phyloP scores from a whole-genome alignment of 179 eudicot species.

The Pouteria campechiana region DNA sequence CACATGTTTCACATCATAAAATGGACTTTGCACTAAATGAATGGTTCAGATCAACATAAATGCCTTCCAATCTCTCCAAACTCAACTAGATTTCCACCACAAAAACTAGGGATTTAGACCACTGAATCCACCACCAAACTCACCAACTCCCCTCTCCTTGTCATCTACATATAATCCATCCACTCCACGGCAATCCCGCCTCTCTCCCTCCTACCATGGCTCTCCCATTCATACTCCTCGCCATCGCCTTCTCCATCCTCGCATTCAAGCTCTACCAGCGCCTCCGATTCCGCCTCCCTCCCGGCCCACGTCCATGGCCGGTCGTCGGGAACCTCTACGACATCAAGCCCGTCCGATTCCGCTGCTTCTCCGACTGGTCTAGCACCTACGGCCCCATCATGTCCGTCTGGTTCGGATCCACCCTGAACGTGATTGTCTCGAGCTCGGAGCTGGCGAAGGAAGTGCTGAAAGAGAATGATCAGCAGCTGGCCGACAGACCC shows the following conservation, averaged over 20 bases:
- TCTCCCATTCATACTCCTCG: conserved; percentile 1
- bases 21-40: too few species aligned
- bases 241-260: conserved; percentile 8
- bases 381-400: conserved; percentile 23
- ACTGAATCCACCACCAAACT: too few species aligned
- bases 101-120: too few species aligned
- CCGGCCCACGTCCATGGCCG: conserved; percentile 38
- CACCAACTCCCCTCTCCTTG: too few species aligned
- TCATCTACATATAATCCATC: too few species aligned
- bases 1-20: too few species aligned
- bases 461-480: conserved; percentile 35
- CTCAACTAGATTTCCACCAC: too few species aligned
- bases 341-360: conserved; percentile 24
- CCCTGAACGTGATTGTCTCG: conserved; percentile 23
- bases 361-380: conserved; percentile 26
- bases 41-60: too few species aligned
- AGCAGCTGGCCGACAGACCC: conserved; percentile 33
- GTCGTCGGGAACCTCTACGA: conserved; percentile 44
- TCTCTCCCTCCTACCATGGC: conserved; percentile 10
- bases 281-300: conserved; percentile 33
- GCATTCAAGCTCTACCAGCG: conserved; percentile 13
- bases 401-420: conserved; percentile 26
- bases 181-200: background rate
- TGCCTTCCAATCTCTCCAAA: too few species aligned
- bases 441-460: conserved; percentile 28